Evolutionary conservation across 345 rosid species (phyloP).

Genomic region (Lepidium sativum): DNA sequence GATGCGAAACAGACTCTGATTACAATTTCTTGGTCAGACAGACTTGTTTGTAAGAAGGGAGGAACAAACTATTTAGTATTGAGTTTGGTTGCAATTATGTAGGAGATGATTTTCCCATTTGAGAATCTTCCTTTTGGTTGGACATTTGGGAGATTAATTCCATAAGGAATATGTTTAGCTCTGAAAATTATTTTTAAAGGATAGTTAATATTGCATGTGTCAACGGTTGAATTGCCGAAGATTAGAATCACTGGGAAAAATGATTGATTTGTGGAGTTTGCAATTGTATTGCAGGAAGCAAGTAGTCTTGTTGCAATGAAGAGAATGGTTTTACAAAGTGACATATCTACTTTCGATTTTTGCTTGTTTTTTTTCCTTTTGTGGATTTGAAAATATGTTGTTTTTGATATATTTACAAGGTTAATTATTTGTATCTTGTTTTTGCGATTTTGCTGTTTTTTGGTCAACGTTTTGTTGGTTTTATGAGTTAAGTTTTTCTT

Average conservation of each 20-base stretch:
- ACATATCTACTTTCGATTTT: too few relatives aligned
- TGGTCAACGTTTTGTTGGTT: too few relatives aligned
- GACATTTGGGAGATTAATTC: not conserved
- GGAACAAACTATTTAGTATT: not conserved
- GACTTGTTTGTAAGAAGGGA: not conserved
- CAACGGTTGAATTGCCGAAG: not conserved
- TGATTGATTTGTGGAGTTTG: too few relatives aligned
- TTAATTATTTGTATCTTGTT: too few relatives aligned
- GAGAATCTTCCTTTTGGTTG: not conserved
- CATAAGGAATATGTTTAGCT: not conserved
- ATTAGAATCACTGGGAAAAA: not conserved
- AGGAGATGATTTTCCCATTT: not conserved
- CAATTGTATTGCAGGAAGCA: too few relatives aligned
- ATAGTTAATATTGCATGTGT: not conserved
- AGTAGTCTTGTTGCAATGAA: too few relatives aligned
- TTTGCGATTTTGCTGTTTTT: too few relatives aligned
- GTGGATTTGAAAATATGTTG: too few relatives aligned
- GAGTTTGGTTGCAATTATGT: not conserved
- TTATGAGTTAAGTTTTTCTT: too few relatives aligned
- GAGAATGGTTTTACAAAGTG: too few relatives aligned
- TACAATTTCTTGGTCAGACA: not conserved
- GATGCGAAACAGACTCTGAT: not conserved
- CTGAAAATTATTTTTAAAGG: not conserved
- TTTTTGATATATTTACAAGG: too few relatives aligned
- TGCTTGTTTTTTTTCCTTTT: too few relatives aligned